These are phyloP conservation scores for Dactylonectria macrodidyma DNA, from an alignment of 2,329 filamentous ascomycete genomes.

Conservation along the genomic window DNA sequence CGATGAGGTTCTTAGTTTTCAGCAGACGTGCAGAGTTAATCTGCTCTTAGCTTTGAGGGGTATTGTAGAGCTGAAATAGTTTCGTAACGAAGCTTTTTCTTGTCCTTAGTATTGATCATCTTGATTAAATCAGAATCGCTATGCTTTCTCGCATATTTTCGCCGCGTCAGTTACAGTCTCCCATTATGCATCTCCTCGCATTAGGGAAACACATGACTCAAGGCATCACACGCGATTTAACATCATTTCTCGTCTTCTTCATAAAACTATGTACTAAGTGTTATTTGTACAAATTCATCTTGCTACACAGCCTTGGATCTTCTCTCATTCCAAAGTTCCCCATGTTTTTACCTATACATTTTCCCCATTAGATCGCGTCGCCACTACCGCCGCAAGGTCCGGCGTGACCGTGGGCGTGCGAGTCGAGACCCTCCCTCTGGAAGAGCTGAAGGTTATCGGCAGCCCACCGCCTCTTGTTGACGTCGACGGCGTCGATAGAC, in stretches of 20 bases:
- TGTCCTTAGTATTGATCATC: too few species aligned
- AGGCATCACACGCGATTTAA: neutral
- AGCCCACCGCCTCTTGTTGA: constrained; percentile 48
- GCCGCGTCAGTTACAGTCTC: too few species aligned
- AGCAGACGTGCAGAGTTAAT: too few species aligned
- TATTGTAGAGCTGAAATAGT: too few species aligned
- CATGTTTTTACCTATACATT: neutral
- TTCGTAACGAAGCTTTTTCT: too few species aligned
- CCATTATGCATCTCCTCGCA: too few species aligned
- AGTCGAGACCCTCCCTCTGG: constrained; percentile 41
- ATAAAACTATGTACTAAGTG: neutral
- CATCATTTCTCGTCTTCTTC: neutral
- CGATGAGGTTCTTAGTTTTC: too few species aligned
- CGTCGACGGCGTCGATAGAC: constrained; percentile 48
- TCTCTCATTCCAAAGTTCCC: neutral
- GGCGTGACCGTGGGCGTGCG: constrained; percentile 46
- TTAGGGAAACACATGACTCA: too few species aligned
- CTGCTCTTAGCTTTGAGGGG: too few species aligned
- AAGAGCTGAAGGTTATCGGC: constrained; percentile 49
- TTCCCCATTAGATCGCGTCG: neutral
- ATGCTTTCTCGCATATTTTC: too few species aligned
- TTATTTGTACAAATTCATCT: neutral
- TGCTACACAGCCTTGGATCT: neutral
- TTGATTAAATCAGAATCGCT: too few species aligned
- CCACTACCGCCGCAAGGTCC: constrained; percentile 51